phyloP scores from a whole-genome alignment of 192 early-diverging fungal species.

The Phycomyces blakesleeanus region DNA sequence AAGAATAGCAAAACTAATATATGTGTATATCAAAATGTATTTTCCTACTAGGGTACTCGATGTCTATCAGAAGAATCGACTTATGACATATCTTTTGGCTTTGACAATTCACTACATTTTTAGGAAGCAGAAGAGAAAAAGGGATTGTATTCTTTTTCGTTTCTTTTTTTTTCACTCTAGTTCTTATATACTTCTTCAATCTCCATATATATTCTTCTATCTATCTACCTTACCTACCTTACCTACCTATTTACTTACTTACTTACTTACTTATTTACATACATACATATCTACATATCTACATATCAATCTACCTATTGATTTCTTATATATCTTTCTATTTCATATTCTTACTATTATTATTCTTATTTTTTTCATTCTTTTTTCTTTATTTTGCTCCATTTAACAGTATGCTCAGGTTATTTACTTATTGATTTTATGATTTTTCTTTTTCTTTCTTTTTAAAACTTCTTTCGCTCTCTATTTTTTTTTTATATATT shows the following conservation, averaged over 20 bases:
- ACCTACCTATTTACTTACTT: too few relatives aligned
- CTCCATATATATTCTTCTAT: too few relatives aligned
- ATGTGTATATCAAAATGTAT: too few relatives aligned
- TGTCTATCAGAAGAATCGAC: neutral
- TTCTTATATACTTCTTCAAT: too few relatives aligned
- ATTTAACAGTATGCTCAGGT: neutral
- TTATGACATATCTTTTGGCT: neutral
- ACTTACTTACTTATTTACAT: too few relatives aligned
- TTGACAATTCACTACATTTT: neutral
- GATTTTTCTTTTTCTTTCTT: neutral
- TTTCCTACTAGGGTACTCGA: neutral
- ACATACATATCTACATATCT: too few relatives aligned
- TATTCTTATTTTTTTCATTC: neutral
- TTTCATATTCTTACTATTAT: slow-evolving; percentile 1
- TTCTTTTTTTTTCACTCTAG: too few relatives aligned
- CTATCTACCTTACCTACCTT: too few relatives aligned
- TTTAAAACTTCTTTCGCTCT: too few relatives aligned
- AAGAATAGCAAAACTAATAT: too few relatives aligned
- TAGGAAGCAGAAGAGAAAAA: neutral
- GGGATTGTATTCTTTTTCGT: too few relatives aligned
- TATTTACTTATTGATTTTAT: neutral
- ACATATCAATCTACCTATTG: too few relatives aligned
- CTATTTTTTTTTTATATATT: slow-evolving; percentile 4
- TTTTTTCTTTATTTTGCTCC: slow-evolving; percentile 6
- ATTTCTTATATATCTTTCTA: slow-evolving; percentile 7